These are phyloP conservation scores for Abrus precatorius DNA, from an alignment of 306 rosid species.

Conservation along the genomic window DNA sequence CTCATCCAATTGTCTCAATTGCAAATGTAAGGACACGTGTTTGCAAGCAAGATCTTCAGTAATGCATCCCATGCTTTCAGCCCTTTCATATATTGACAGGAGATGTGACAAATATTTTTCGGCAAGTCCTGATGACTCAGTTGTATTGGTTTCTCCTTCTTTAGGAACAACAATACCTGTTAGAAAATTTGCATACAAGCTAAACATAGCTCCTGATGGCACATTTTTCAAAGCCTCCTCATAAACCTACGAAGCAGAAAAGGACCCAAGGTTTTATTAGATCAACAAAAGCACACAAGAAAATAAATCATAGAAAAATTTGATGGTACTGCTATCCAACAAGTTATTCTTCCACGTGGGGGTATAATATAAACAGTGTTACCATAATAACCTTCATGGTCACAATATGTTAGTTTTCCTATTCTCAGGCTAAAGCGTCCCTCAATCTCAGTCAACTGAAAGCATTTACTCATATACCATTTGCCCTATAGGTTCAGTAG, in stretches of 20 bases:
- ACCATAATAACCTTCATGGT: slow-evolving; percentile 6
- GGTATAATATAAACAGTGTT: slow-evolving; percentile 2
- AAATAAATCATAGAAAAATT: background rate
- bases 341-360: slow-evolving; percentile 18
- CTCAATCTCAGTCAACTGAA: slow-evolving; percentile 26
- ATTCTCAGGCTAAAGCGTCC: slow-evolving; percentile 18
- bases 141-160: slow-evolving; percentile 53
- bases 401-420: slow-evolving; percentile 22
- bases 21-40: slow-evolving; percentile 69
- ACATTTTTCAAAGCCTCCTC: slow-evolving; percentile 78
- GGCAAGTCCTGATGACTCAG: slow-evolving; percentile 40
- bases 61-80: slow-evolving; percentile 67
- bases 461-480: slow-evolving; percentile 25
- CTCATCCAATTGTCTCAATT: slow-evolving; percentile 69
- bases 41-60: slow-evolving; percentile 80
- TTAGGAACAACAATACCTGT: slow-evolving; percentile 54
- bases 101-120: slow-evolving; percentile 56
- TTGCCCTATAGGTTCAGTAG: background rate
- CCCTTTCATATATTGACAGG: slow-evolving; percentile 74
- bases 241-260: slow-evolving; percentile 67
- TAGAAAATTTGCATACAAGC: slow-evolving; percentile 67
- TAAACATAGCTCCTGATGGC: slow-evolving; percentile 67
- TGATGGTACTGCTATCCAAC: background rate
- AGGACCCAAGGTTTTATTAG: slow-evolving; percentile 32
- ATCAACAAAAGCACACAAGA: slow-evolving; percentile 34